Evolutionary conservation across 257 asterid genomes (phyloP), one percentile per base, ranked within the genome.

Genomic region (Salvia miltiorrhiza): DNA sequence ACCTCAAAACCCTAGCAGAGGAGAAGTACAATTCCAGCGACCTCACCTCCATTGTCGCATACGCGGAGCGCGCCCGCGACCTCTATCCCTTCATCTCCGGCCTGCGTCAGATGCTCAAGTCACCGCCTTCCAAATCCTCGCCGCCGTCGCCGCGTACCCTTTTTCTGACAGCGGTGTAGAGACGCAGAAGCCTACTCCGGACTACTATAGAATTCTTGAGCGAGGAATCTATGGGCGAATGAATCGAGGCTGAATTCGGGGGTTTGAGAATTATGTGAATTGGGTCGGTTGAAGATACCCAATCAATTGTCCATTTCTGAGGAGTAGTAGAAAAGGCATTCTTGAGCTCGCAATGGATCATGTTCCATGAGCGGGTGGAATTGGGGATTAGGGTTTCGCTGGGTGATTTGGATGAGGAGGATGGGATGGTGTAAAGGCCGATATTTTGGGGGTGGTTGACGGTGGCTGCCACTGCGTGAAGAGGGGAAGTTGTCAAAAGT

Each of bases 191-290:
- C 9, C 75, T n/a, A 69, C 70, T 8, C 88, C 81, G 7, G 97
- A 92, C 53, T 89, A 87, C 68, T 92, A 92, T 83, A 71, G 58
- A 26, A 80, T 90, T 67, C 83, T 92, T 83, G 23, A 64, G 49
- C 30, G 83, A 48, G 2, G 89, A 73, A 47, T 76, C 85, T 72
- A 88, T 39, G 0, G 82, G 30, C 1, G 87, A 74, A 35, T 85
- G 60, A 85, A 85, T 75, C 1, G 76, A 72, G 16, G 81, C 40
- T 1, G 96, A 79, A 64, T 69, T 76, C 6, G 96, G 92, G n/a
- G 96, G 96, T 63, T 93, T 90, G 21, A 94, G 88, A 54, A 93
- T 87, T 45, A 93, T 88, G 84, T 90, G 99, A 74, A 87, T 86
- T 0, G 97, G 99, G 73, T 86, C 93, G 39, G 78, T 79, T n/a